Evolutionary conservation across 2,329 filamentous ascomycete species (phyloP).

Genomic region (Pseudocercospora cruenta): DNA sequence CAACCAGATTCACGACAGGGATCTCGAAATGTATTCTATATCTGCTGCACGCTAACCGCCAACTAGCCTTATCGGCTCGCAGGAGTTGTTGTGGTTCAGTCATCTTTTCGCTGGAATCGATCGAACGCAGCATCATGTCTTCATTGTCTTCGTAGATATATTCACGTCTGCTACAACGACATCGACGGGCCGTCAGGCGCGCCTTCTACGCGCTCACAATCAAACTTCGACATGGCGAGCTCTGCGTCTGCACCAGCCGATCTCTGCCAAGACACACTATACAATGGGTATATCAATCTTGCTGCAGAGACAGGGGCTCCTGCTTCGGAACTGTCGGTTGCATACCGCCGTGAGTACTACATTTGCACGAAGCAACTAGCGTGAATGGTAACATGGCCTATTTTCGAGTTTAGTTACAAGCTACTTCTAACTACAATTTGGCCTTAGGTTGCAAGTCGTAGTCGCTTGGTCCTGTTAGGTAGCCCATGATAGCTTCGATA

Average conservation of each 20-base stretch:
- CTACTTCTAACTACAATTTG: constrained; percentile 9
- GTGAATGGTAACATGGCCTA: neutral
- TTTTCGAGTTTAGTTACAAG: constrained; percentile 4
- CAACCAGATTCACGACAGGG: neutral
- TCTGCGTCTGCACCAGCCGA: constrained; percentile 6
- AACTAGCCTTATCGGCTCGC: neutral
- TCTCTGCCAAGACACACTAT: too few species aligned
- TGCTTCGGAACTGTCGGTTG: neutral
- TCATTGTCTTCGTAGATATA: neutral
- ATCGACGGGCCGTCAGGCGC: neutral
- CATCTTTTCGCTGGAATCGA: neutral
- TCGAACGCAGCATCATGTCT: neutral
- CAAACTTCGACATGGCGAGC: constrained; percentile 12
- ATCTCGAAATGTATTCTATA: neutral
- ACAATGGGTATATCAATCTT: too few species aligned
- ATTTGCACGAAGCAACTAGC: neutral
- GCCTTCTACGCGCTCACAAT: neutral
- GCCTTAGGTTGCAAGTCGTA: constrained; percentile 8
- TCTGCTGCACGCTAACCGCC: neutral
- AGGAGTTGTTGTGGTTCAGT: too few species aligned
- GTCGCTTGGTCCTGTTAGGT: constrained; percentile 13
- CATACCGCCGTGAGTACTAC: neutral
- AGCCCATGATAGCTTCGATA: constrained; percentile 9
- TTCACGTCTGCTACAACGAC: neutral
- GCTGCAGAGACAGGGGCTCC: too few species aligned